Evolutionary conservation across 176 grass and related monocot genomes (phyloP).

Genomic region (Panicum miliaceum): DNA sequence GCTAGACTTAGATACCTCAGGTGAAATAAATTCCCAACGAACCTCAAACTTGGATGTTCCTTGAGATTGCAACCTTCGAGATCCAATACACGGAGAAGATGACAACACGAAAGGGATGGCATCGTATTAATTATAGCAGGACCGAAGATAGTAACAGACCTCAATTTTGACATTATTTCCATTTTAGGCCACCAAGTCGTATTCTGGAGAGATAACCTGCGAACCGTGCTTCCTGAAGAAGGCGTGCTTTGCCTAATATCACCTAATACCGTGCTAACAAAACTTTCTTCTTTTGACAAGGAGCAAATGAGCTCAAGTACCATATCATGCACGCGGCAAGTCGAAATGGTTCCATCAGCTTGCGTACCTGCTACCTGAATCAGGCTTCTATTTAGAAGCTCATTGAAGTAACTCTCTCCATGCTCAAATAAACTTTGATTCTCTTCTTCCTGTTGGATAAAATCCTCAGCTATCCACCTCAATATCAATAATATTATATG

Average conservation of each 20-base stretch:
- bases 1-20: background rate
- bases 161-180: background rate
- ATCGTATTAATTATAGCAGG: background rate
- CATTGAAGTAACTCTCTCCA: background rate
- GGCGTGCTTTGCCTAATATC: too few relatives aligned
- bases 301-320: background rate
- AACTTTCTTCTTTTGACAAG: background rate
- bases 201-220: too few relatives aligned
- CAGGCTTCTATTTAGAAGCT: background rate
- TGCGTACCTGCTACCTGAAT: background rate
- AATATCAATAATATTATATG: accelerated
- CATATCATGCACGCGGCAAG: conserved; percentile 10
- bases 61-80: background rate
- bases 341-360: background rate
- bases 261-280: too few relatives aligned
- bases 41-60: background rate
- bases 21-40: background rate
- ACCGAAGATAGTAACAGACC: background rate
- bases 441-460: background rate
- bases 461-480: background rate
- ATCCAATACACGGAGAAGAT: background rate
- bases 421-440: background rate
- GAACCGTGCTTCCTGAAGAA: too few relatives aligned
- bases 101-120: background rate
- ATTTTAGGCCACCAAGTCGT: background rate